These are phyloP conservation scores for Neurospora sp. DNA, from an alignment of 495 filamentous ascomycete genomes.

Conservation along the genomic window DNA sequence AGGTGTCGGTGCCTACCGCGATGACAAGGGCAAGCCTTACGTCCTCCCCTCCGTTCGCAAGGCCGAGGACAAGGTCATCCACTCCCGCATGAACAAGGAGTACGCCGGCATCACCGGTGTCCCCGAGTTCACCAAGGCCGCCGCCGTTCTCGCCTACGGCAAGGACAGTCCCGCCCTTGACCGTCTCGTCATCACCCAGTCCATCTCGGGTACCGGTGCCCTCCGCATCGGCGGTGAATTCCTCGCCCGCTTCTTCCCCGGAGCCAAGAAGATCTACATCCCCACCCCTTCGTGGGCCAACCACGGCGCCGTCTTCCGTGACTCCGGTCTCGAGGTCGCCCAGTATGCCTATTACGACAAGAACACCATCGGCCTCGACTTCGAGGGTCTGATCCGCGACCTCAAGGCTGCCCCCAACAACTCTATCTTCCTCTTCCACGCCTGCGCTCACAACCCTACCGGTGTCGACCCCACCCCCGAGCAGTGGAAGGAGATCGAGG, in stretches of 20 bases:
- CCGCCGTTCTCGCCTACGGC: constrained; percentile 84
- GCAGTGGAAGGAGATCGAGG: constrained; percentile 89
- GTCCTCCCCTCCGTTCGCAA: constrained; percentile 86
- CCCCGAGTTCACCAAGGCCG: constrained; percentile 84
- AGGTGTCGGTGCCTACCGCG: constrained; percentile 78
- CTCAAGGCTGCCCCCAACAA: constrained; percentile 80
- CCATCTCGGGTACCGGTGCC: constrained; percentile 95
- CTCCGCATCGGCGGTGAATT: constrained; percentile 92
- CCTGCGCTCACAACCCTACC: constrained; percentile 97
- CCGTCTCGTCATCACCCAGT: constrained; percentile 86
- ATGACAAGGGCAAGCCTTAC: constrained; percentile 94
- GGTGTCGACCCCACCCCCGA: constrained; percentile 87
- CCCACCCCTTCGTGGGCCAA: constrained; percentile 97
- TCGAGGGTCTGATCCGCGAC: constrained; percentile 85
- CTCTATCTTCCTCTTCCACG: constrained; percentile 87
- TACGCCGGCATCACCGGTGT: constrained; percentile 97
- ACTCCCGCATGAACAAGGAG: constrained; percentile 79
- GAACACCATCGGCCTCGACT: constrained; percentile 95
- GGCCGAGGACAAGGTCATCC: constrained; percentile 80
- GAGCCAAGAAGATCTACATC: constrained; percentile 88
- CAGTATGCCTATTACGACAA: constrained; percentile 99
- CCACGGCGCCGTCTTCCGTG: constrained; percentile 92
- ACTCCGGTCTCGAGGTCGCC: constrained; percentile 79
- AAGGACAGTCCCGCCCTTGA: constrained; percentile 63
- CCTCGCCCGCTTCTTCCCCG: constrained; percentile 79